A percentile compares a stretch with the other conserved stretches of the same genome.
These are phyloP conservation scores for Neurospora tetrasperma DNA, from an alignment of 495 filamentous ascomycete genomes.

Conservation along the genomic window DNA sequence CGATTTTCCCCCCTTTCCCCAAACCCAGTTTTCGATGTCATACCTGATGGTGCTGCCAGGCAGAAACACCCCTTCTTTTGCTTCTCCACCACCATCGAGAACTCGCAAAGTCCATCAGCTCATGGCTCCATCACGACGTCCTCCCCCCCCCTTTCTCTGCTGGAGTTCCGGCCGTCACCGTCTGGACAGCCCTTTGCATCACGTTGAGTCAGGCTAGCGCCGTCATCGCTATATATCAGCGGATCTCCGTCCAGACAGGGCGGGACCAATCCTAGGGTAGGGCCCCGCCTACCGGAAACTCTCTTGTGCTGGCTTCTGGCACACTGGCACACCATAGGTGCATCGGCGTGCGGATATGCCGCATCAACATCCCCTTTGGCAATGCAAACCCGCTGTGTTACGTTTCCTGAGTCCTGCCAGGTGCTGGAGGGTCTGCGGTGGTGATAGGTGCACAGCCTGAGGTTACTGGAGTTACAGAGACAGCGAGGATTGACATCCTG, in stretches of 20 bases:
- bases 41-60: background rate
- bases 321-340: constrained; percentile 11
- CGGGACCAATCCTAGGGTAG: constrained; percentile 8
- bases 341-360: constrained; percentile 22
- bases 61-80: background rate
- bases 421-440: constrained; percentile 7
- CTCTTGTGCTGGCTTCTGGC: constrained; percentile 8
- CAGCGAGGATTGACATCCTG: constrained; percentile 18
- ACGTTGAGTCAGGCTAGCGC: constrained; percentile 20
- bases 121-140: background rate
- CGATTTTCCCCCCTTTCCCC: background rate
- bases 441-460: constrained; percentile 3
- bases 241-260: constrained; percentile 8
- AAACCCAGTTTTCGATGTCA: background rate
- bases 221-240: constrained; percentile 13
- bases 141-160: background rate
- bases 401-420: constrained; percentile 10
- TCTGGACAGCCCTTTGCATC: background rate
- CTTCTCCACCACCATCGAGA: background rate
- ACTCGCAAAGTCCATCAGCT: background rate
- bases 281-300: constrained; percentile 17
- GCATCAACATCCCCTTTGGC: constrained; percentile 20
- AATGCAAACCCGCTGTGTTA: constrained; percentile 18
- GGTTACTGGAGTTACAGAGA: constrained; percentile 8
- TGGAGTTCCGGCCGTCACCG: background rate